Evolutionary conservation across 73 alveolate genomes (phyloP), one percentile per base, ranked within the genome.

Genomic region (Uronychia setigera): DNA sequence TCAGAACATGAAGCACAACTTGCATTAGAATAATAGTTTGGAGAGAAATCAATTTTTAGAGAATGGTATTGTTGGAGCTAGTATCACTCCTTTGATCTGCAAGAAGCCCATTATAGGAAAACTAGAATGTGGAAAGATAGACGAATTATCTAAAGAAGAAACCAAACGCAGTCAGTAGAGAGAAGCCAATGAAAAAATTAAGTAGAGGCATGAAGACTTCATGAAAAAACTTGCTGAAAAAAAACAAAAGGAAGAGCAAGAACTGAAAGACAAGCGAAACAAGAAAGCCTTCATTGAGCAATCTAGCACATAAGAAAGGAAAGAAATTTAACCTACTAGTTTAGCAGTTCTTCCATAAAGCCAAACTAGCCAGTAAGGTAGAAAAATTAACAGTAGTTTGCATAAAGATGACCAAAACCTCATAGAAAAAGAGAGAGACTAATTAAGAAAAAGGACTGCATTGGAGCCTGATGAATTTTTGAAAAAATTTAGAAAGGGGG

Each of bases 231-330:
- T 46, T 5, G 67, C 67, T 11, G 67, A 5, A 19, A 46, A 46
- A 19, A 46, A n/a, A n/a, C n/a, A n/a, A n/a, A n/a, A n/a, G n/a
- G n/a, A 46, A 46, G 67, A 46, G 67, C n/a, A 46, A 46, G 74
- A 58, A 29, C 57, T 32, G 58, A 84, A 83, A 35, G 86, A 85
- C 19, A 46, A 46, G 67, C 5, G 67, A 19, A 46, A 46, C n/a
- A 46, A 46, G 67, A 46, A 46, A 46, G 5, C 19, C 5, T 11
- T 46, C 67, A 46, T 46, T 46, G 67, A 11, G 5, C 19, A 46
- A 46, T 5, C 67, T 11, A 33, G 92, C 92, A 0, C 77, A 88
- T n/a, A 78, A 80, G 78, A 35, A 29, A 84, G 60, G 67, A 46
- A 46, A 5, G 67, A 5, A 5, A 46, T 5, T 11, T 19, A 46